phyloP scores from a whole-genome alignment of 805 yeast genomes.

The Yueomyces sinensis region DNA sequence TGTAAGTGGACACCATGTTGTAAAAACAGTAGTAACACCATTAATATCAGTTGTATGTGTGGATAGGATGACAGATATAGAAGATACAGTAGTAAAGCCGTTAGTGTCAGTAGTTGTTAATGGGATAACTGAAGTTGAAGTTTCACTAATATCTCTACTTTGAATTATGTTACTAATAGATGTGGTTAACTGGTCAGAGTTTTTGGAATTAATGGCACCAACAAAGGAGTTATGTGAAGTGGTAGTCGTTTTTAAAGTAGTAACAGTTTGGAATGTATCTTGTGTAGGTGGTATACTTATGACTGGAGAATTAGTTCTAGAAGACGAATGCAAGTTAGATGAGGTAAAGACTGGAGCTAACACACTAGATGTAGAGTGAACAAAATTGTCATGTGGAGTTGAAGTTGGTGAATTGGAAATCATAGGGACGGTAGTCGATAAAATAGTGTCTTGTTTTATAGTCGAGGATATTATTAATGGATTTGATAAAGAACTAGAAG shows the following conservation, averaged over 20 bases:
- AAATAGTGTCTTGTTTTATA: background rate
- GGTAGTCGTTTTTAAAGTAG: background rate
- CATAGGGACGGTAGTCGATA: background rate
- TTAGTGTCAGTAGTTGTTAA: background rate
- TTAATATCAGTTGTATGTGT: conserved; percentile 3
- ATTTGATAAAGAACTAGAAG: background rate
- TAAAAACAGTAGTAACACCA: conserved; percentile 5
- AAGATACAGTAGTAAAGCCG: background rate
- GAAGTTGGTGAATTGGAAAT: background rate
- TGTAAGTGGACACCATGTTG: conserved; percentile 6
- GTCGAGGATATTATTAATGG: no score
- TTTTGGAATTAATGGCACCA: no score
- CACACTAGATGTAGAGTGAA: no score
- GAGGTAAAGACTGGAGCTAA: no score
- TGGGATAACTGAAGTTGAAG: background rate
- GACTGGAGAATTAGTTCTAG: no score
- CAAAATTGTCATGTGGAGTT: background rate
- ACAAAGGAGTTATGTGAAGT: no score
- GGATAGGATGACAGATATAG: conserved; percentile 1
- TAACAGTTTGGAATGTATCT: background rate
- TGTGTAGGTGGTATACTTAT: no score
- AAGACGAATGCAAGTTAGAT: no score
- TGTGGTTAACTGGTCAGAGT: no score
- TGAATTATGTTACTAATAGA: no score
- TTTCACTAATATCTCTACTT: no score